Evolutionary conservation across 805 yeast species (phyloP), one percentile per base, ranked within the genome.

Genomic region (Wickerhamomyces tratensis): DNA sequence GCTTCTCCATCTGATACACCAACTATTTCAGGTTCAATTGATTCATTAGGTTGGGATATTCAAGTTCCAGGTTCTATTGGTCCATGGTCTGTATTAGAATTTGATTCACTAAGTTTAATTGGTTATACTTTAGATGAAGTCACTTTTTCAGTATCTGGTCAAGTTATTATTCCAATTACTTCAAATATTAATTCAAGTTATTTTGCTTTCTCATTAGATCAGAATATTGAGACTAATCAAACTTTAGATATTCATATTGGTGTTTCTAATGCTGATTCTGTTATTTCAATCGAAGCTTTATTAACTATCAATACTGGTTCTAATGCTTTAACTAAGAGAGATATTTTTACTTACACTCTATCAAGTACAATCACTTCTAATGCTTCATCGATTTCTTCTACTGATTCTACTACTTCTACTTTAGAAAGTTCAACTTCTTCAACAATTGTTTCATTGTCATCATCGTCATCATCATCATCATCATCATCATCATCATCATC

Each of bases 41-140:
- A 33, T 27, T 33, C 43, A 15, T 36, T 37, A 41, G n/a, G 25
- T 6, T 41, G 43, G 43, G 30, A 33, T 37, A 26, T 37, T 10
- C 7, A 10, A 9, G 27, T 41, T 20, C 43, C 43, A 27, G 37
- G 40, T 27, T 30, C 26, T 12, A 25, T 37, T 11, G 43, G 43
- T 12, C 40, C 40, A 13, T 37, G 37, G 37, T 10, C 29, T 9
- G 35, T 25, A 15, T 12, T 41, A 12, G 39, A 29, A 14, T 13
- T 41, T 10, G n/a, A 33, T 7, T 26, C 43, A n/a, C 10, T 27
- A 6, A 20, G n/a, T 10, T 25, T 20, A 20, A 35, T 15, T 13
- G 37, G 20, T 12, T 10, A 33, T 8, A 13, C 25, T 13, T 41
- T 33, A 20, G 25, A 27, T 1, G 30, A 37, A 15, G 38, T 41